Evolutionary conservation across 371 early-diverging fungal genomes (phyloP).

Genomic region (Circinella minor): DNA sequence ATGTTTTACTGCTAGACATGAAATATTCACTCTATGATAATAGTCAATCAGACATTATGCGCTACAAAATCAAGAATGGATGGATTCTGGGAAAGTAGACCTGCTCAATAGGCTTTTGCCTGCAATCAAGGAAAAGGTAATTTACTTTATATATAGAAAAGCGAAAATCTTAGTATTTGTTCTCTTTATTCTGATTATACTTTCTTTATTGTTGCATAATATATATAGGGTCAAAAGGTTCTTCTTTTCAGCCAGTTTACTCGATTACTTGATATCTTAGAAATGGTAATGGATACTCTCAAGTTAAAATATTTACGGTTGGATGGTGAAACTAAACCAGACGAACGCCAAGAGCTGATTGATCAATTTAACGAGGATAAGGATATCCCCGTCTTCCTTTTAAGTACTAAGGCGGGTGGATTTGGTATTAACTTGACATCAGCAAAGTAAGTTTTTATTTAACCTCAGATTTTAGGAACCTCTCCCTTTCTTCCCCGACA

Average conservation of each 20-base stretch:
- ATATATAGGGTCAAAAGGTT: constrained; percentile 60
- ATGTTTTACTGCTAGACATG: neutral
- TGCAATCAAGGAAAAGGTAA: constrained; percentile 50
- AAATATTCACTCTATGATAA: neutral
- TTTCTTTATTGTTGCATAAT: neutral
- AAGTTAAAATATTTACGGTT: constrained; percentile 56
- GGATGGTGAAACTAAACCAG: constrained; percentile 70
- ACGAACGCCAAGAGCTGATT: constrained; percentile 76
- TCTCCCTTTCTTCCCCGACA: too few species aligned
- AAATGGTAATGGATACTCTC: constrained; percentile 55
- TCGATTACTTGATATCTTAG: constrained; percentile 68
- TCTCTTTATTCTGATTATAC: too few species aligned
- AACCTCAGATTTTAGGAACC: too few species aligned
- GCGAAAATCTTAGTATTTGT: too few species aligned
- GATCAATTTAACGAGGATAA: constrained; percentile 75
- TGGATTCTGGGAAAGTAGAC: constrained; percentile 82
- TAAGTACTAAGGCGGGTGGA: constrained; percentile 93
- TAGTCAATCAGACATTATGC: constrained; percentile 56
- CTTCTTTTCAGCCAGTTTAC: constrained; percentile 88
- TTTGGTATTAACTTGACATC: constrained; percentile 92
- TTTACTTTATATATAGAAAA: too few species aligned
- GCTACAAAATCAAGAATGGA: constrained; percentile 65
- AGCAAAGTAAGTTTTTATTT: constrained; percentile 64
- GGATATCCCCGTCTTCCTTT: constrained; percentile 76
- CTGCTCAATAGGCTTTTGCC: constrained; percentile 64